phyloP scores from a whole-genome alignment of 192 early-diverging fungal genomes.

The Funneliformis mosseae region DNA sequence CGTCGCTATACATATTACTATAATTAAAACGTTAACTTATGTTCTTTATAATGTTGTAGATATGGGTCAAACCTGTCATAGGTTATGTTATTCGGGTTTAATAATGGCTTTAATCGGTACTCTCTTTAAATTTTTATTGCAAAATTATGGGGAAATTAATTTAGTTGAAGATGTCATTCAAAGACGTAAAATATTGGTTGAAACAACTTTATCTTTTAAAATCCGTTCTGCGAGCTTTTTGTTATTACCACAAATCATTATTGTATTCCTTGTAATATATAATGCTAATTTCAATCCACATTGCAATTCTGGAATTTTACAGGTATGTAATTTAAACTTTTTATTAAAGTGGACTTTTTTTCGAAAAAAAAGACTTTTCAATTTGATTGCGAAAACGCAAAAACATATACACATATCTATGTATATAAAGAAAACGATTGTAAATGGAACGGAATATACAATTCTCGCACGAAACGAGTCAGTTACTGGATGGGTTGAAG shows the following conservation, averaged over 20 bases:
- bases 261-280: conserved; percentile 42
- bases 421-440: conserved; percentile 10
- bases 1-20: conserved; percentile 38
- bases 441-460: conserved; percentile 33
- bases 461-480: conserved; percentile 79
- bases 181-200: conserved; percentile 15
- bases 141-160: conserved; percentile 46
- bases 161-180: conserved; percentile 43
- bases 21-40: conserved; percentile 41
- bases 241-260: conserved; percentile 40
- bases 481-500: conserved; percentile 78
- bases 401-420: too few relatives aligned
- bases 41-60: conserved; percentile 46
- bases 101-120: conserved; percentile 38
- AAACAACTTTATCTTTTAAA: neutral
- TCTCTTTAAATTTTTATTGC: conserved; percentile 43
- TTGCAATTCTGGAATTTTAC: conserved; percentile 52
- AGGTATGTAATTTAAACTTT: conserved; percentile 29
- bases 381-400: conserved; percentile 29
- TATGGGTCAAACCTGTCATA: conserved; percentile 39
- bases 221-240: neutral
- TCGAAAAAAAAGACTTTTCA: neutral
- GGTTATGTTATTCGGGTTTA: conserved; percentile 40
- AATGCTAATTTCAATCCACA: conserved; percentile 53
- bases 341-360: neutral